Base-by-base conservation (phyloP, 2,329 filamentous ascomycete genomes). In the Trichoderma polysporum region DNA sequence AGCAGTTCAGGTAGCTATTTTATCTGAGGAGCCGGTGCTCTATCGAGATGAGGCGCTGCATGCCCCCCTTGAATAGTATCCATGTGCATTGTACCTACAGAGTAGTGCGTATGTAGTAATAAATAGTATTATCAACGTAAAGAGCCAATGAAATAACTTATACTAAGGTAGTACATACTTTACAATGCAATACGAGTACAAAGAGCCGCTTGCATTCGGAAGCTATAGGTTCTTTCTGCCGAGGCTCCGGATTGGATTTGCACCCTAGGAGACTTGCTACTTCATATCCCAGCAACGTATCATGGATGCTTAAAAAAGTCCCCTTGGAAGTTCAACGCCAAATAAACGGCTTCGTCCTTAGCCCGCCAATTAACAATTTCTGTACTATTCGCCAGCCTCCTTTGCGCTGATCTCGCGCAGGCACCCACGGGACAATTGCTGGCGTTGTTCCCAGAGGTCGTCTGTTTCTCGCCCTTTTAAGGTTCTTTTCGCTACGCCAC, bases 231-330 rank as follows among this genome's bases (percentile, higher is more conserved):
- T 35, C 27, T 37, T n/a, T 56, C 49, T 64, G 27, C 61, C 61
- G 61, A 64, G 61, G 61, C 59, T 56, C 61, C 50, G 25, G 61
- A 45, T 47, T 10, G n/a, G 25, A 33, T 47, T 31, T 45, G n/a
- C 37, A 45, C 25, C 15, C 29, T 54, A 54, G 17, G 15, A 58
- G 37, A 58, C 13, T n/a, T 12, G 29, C 50, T 53, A 33, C 15
- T 53, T 8, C 37, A 39, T 37, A 29, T 39, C 53, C 33, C 27
- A 57, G n/a, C 31, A n/a, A 25, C 19, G 22, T 35, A 27, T 41
- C 39, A 41, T 9, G 27, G n/a, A 60, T 25, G 57, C 29, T 47
- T 45, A 45, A 59, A 59, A 45, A 47, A 29, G 39, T 49, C 33
- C 45, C 45, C 58, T 61, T 52, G 7, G 8, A 33, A n/a, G 33